Percentiles rank a stretch among this genome's conserved stretches.
These are phyloP conservation scores for Aristolochia californica DNA, from an alignment of 164 flowering plant genomes.

Conservation along the genomic window DNA sequence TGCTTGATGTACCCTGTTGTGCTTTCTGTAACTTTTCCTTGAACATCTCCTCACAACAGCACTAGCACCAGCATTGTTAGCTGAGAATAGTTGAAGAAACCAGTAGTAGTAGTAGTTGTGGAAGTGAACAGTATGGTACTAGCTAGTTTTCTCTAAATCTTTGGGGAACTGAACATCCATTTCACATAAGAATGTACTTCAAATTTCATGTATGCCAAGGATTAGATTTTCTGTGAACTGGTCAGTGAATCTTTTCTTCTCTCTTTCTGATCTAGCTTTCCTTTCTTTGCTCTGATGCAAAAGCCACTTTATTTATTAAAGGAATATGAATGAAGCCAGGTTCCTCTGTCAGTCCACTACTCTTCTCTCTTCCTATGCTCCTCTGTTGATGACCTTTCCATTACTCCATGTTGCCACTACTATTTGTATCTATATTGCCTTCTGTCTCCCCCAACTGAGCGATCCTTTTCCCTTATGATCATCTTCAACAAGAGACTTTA, in stretches of 20 bases:
- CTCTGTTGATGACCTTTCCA: neutral
- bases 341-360: slow-evolving; percentile 14
- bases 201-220: slow-evolving; percentile 15
- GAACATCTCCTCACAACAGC: no score
- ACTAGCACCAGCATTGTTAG: no score
- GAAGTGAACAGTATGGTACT: neutral
- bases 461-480: no score
- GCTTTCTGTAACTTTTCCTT: no score
- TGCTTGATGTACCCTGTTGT: no score
- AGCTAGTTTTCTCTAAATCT: slow-evolving; percentile 2
- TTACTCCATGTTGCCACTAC: neutral
- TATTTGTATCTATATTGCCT: neutral
- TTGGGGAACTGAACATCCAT: slow-evolving; percentile 1
- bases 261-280: neutral
- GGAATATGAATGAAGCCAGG: slow-evolving; percentile 1
- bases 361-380: no score
- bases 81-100: no score
- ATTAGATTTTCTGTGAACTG: slow-evolving; percentile 12
- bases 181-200: slow-evolving; percentile 7
- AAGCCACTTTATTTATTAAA: slow-evolving; percentile 7
- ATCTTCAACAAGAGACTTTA: no score
- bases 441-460: no score
- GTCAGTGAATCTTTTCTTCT: slow-evolving; percentile 8
- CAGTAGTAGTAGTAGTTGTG: neutral
- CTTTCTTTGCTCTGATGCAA: neutral